Evolutionary conservation across 2,329 filamentous ascomycete species (phyloP).

Genomic region (Pestalotiopsis sp.): DNA sequence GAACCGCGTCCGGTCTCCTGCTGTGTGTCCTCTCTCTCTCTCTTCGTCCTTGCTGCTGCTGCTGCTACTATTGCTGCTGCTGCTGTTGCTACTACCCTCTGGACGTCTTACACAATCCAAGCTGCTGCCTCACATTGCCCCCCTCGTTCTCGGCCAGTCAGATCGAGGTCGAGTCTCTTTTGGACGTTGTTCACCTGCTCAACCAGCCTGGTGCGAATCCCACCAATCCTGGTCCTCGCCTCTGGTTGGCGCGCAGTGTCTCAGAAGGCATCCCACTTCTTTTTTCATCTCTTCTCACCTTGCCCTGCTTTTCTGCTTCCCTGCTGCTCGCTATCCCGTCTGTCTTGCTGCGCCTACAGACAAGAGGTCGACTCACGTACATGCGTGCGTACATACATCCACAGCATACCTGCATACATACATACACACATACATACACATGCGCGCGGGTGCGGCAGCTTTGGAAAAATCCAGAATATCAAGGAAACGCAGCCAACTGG

Average conservation of each 20-base stretch:
- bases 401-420: slow-evolving; percentile 6
- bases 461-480: neutral
- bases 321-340: neutral
- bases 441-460: neutral
- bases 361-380: slow-evolving; percentile 14
- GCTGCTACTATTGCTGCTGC: neutral
- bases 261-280: slow-evolving; percentile 11
- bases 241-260: slow-evolving; percentile 12
- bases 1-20: slow-evolving; percentile 3
- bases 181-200: neutral
- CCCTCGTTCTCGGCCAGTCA: slow-evolving; percentile 10
- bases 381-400: slow-evolving; percentile 22
- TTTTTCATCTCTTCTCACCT: neutral
- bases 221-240: slow-evolving; percentile 15
- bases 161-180: neutral
- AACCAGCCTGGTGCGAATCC: slow-evolving; percentile 14
- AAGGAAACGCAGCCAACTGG: slow-evolving; percentile 1
- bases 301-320: neutral
- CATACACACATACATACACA: slow-evolving; percentile 17
- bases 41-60: neutral
- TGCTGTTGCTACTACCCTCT: neutral
- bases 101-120: neutral
- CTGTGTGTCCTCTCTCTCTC: neutral
- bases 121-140: neutral
- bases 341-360: neutral